Percentiles rank a stretch among this genome's conserved stretches.
Conservation (phyloP, 2,329 filamentous ascomycete species). For the Colletotrichum orchidophilum region DNA sequence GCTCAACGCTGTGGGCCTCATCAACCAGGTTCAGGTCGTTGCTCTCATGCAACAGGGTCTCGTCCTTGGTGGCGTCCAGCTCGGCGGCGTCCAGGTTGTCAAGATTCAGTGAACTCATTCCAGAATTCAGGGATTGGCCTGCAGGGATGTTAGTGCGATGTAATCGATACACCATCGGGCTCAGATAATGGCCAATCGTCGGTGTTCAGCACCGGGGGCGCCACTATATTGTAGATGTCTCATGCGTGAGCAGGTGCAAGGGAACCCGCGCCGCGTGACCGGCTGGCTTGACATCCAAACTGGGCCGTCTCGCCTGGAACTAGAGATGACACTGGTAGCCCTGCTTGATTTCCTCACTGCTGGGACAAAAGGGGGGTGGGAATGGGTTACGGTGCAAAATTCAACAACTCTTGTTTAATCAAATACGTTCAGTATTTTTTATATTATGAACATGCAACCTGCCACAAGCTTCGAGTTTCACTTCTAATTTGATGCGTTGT, state of each 20-base stretch:
- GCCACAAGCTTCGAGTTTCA: neutral
- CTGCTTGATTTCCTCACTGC: neutral
- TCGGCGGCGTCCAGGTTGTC: neutral
- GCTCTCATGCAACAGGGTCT: conserved; percentile 38
- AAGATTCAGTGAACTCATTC: conserved; percentile 43
- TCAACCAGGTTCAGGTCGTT: conserved; percentile 37
- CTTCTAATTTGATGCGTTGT: neutral
- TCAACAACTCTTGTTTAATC: neutral
- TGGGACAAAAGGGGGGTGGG: neutral
- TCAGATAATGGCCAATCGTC: neutral
- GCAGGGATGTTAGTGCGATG: too few relatives aligned
- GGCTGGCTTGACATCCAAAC: neutral
- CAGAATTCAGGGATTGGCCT: conserved; percentile 35
- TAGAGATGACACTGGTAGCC: neutral
- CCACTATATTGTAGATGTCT: neutral
- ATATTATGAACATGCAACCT: neutral
- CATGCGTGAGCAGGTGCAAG: neutral
- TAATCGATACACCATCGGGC: too few relatives aligned
- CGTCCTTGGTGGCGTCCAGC: conserved; percentile 30
- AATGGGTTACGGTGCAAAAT: conserved; percentile 11
- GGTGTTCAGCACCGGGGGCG: neutral
- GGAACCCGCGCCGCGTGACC: neutral
- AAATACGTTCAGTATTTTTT: too few relatives aligned
- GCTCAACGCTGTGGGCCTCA: conserved; percentile 38
- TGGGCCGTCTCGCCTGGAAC: neutral